Percentiles rank a stretch among this genome's conserved stretches.
phyloP scores from a whole-genome alignment of 176 grass and related monocot genomes.

The Cocos nucifera region DNA sequence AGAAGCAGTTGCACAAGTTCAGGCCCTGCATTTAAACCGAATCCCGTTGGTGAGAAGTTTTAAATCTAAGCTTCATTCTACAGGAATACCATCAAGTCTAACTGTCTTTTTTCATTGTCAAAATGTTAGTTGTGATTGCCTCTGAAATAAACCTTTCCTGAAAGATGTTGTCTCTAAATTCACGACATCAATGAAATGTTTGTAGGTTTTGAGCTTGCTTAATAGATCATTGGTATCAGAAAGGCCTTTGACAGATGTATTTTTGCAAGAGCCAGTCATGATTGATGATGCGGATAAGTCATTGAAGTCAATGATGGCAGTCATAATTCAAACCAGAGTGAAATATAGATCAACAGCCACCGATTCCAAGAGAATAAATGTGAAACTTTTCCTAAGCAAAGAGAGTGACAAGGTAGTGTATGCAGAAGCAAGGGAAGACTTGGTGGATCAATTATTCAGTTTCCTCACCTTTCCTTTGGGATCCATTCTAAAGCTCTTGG shows the following conservation, averaged over 20 bases:
- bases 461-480: conserved; percentile 11
- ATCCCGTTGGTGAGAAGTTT: too few relatives aligned
- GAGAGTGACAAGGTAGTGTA: background rate
- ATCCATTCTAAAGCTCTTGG: background rate
- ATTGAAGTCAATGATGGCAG: background rate
- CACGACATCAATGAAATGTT: background rate
- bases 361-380: background rate
- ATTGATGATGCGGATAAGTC: background rate
- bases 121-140: too few relatives aligned
- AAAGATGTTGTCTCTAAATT: too few relatives aligned
- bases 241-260: conserved; percentile 3
- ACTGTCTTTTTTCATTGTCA: too few relatives aligned
- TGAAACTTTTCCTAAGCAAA: background rate
- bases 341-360: background rate
- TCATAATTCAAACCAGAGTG: background rate
- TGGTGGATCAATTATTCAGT: conserved; percentile 5
- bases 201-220: conserved; percentile 6
- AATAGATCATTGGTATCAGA: background rate
- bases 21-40: too few relatives aligned
- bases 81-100: too few relatives aligned
- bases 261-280: background rate
- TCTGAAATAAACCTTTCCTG: too few relatives aligned
- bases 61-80: too few relatives aligned
- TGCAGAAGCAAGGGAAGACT: conserved; percentile 2
- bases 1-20: too few relatives aligned